These are phyloP conservation scores for Hymenoscyphus scutula DNA, from an alignment of 2,329 filamentous ascomycete genomes.

Conservation along the genomic window DNA sequence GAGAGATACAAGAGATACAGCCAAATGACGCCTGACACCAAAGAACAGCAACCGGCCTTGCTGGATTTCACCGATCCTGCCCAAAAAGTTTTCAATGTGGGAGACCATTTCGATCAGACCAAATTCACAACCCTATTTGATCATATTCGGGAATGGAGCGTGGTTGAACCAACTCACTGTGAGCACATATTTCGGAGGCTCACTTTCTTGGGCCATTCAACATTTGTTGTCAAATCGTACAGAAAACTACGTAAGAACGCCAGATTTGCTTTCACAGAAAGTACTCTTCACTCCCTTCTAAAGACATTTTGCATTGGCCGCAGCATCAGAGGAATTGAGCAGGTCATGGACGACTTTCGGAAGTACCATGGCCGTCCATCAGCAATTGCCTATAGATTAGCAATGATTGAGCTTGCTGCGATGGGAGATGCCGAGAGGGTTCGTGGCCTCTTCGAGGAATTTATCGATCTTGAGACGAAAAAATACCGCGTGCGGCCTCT, in stretches of 20 bases:
- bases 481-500: slow-evolving; percentile 4
- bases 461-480: slow-evolving; percentile 20
- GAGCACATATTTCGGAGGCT: slow-evolving; percentile 23
- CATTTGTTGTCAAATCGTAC: slow-evolving; percentile 29
- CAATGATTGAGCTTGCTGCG: slow-evolving; percentile 42
- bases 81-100: slow-evolving; percentile 19
- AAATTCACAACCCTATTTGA: slow-evolving; percentile 20
- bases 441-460: slow-evolving; percentile 44
- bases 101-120: slow-evolving; percentile 17
- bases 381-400: slow-evolving; percentile 35
- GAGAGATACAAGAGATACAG: slow-evolving; percentile 14
- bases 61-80: slow-evolving; percentile 23
- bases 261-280: slow-evolving; percentile 18
- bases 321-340: slow-evolving; percentile 38
- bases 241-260: slow-evolving; percentile 20
- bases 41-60: slow-evolving; percentile 1
- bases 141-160: slow-evolving; percentile 24
- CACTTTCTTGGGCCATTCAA: slow-evolving; percentile 20
- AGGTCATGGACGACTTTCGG: slow-evolving; percentile 40
- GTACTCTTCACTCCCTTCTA: slow-evolving; percentile 34
- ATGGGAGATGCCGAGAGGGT: slow-evolving; percentile 46
- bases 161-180: slow-evolving; percentile 23
- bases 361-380: slow-evolving; percentile 33
- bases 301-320: slow-evolving; percentile 33
- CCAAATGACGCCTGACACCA: neutral